A percentile compares a stretch with the other conserved stretches of the same genome.
Evolutionary conservation across 192 early-diverging fungal species (phyloP).

Genomic region (Coemansia sp.): DNA sequence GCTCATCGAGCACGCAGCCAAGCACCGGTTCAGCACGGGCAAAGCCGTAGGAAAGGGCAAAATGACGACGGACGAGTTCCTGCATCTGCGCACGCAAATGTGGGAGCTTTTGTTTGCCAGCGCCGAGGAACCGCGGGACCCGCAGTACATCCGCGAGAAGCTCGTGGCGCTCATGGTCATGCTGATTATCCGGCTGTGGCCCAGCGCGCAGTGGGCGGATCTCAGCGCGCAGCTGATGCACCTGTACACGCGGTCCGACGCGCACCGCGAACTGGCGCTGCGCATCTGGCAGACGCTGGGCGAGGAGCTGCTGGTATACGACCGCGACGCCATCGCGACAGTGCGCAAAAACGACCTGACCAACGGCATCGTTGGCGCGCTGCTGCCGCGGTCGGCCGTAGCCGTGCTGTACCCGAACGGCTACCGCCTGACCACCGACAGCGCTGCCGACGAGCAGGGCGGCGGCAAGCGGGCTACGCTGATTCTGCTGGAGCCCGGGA

Average conservation of each 20-base stretch:
- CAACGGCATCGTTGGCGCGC: slow-evolving; percentile 35
- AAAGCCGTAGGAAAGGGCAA: background rate
- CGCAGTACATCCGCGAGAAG: slow-evolving; percentile 41
- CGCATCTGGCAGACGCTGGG: slow-evolving; percentile 44
- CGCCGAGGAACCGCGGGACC: background rate
- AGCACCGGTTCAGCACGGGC: slow-evolving; percentile 7
- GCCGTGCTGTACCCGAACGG: slow-evolving; percentile 37
- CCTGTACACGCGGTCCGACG: slow-evolving; percentile 11
- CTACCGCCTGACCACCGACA: slow-evolving; percentile 30
- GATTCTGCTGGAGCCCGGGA: slow-evolving; percentile 32
- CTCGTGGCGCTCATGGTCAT: slow-evolving; percentile 30
- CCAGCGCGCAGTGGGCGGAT: slow-evolving; percentile 25
- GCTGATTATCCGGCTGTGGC: slow-evolving; percentile 39
- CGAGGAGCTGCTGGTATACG: slow-evolving; percentile 48
- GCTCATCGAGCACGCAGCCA: slow-evolving; percentile 32
- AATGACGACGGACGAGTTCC: slow-evolving; percentile 1
- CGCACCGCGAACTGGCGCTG: slow-evolving; percentile 25
- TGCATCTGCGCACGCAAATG: slow-evolving; percentile 19
- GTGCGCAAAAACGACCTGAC: slow-evolving; percentile 42
- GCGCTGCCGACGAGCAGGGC: background rate
- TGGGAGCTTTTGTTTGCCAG: slow-evolving; percentile 14
- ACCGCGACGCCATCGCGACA: slow-evolving; percentile 30
- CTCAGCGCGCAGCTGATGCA: slow-evolving; percentile 33
- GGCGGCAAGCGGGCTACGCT: slow-evolving; percentile 14
- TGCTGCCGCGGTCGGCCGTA: slow-evolving; percentile 26